These are phyloP conservation scores for Globisporangium cederbergense DNA, from an alignment of 352 stramenopile genomes.

Conservation along the genomic window DNA sequence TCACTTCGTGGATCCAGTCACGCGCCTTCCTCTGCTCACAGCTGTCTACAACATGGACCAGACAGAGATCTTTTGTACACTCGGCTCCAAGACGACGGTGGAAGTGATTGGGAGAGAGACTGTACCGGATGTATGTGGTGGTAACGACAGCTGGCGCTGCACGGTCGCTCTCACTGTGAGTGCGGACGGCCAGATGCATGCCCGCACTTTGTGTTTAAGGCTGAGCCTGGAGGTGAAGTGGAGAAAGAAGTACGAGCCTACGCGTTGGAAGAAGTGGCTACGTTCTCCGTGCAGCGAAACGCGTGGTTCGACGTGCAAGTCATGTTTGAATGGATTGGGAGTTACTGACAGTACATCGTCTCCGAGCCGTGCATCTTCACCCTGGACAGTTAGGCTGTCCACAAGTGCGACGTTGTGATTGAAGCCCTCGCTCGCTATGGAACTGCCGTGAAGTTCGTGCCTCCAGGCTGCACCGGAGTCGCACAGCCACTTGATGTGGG, in stretches of 20 bases:
- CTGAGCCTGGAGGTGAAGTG: neutral
- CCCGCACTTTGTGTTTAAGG: neutral
- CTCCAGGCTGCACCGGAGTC: neutral
- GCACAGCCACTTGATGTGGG: neutral
- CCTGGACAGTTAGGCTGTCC: neutral
- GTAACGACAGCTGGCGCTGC: neutral
- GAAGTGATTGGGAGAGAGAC: neutral
- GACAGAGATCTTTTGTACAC: neutral
- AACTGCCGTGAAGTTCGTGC: neutral
- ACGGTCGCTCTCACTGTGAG: neutral
- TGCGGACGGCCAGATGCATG: neutral
- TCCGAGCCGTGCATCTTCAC: neutral
- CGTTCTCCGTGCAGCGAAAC: neutral
- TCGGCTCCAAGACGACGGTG: neutral
- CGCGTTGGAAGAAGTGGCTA: neutral
- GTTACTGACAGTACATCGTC: neutral
- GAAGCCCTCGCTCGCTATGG: neutral
- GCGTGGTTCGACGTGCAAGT: neutral
- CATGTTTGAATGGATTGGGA: neutral
- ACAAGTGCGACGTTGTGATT: neutral
- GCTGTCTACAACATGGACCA: slow-evolving; percentile 1
- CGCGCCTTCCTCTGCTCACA: neutral
- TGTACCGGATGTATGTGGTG: neutral
- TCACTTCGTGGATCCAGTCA: slow-evolving; percentile 1
- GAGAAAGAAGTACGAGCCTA: neutral